These are phyloP conservation scores for Teratosphaeria zuluensis DNA, from an alignment of 2,329 filamentous ascomycete genomes.

Conservation along the genomic window DNA sequence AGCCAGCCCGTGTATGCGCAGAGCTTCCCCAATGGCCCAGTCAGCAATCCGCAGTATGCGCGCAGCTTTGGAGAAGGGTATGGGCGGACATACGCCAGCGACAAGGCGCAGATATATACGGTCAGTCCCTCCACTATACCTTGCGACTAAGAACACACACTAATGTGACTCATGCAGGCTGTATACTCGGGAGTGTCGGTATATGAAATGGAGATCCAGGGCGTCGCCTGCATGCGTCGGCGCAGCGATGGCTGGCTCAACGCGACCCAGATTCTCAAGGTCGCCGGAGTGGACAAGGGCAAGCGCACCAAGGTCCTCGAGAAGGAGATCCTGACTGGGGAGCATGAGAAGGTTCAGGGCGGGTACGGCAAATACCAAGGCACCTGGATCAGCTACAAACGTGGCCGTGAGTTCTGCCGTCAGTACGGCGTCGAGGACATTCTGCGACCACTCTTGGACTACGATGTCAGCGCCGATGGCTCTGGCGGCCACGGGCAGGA, in stretches of 20 bases:
- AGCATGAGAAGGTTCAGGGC: conserved; percentile 97
- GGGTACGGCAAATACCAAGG: conserved; percentile 99
- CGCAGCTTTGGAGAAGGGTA: conserved; percentile 22
- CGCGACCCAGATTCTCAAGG: conserved; percentile 95
- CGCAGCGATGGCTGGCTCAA: conserved; percentile 94
- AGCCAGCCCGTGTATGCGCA: conserved; percentile 16
- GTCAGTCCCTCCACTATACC: conserved; percentile 21
- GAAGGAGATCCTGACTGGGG: conserved; percentile 91
- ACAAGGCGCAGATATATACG: conserved; percentile 42
- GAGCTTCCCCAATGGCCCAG: conserved; percentile 25
- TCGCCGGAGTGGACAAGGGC: conserved; percentile 93
- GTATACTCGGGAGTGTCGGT: conserved; percentile 93
- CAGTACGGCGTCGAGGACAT: conserved; percentile 68
- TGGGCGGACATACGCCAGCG: conserved; percentile 12
- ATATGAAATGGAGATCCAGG: conserved; percentile 97
- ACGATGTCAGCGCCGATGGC: conserved; percentile 71
- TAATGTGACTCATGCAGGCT: conserved; percentile 42
- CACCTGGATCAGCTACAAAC: conserved; percentile 93
- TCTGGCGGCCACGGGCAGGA: conserved; percentile 61
- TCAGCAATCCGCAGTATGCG: conserved; percentile 30
- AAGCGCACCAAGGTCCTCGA: conserved; percentile 96
- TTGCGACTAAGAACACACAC: neutral
- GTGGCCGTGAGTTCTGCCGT: conserved; percentile 84
- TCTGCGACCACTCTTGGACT: conserved; percentile 63
- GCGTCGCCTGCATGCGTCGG: conserved; percentile 88